Percentiles rank a stretch among this genome's conserved stretches.
Conservation (phyloP, 2,329 filamentous ascomycete genomes). For the Endoconidiophora laricicola region DNA sequence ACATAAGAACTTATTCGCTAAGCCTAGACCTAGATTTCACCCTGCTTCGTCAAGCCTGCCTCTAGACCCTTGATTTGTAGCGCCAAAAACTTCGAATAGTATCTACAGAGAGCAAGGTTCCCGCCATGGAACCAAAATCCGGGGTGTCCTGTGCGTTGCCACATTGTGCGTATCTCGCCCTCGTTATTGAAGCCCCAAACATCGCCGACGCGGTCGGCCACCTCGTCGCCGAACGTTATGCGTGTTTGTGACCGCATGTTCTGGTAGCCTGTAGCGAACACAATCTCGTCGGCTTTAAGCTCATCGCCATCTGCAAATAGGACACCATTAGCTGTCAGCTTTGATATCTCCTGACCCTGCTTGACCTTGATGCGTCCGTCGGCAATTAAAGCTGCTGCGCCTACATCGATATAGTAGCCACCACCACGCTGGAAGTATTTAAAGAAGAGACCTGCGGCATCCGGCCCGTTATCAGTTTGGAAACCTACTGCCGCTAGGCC, state of each 20-base stretch:
- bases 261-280: constrained; percentile 48
- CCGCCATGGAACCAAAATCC: constrained; percentile 52
- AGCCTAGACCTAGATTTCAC: constrained; percentile 15
- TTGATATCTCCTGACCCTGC: constrained; percentile 37
- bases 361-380: constrained; percentile 49
- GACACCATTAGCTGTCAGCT: constrained; percentile 30
- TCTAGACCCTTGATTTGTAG: constrained; percentile 34
- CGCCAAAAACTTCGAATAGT: constrained; percentile 38
- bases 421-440: constrained; percentile 52
- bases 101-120: constrained; percentile 44
- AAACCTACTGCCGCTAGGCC: constrained; percentile 42
- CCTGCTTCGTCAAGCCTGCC: constrained; percentile 22
- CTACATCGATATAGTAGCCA: constrained; percentile 56
- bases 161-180: constrained; percentile 39
- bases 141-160: constrained; percentile 42
- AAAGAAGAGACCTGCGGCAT: constrained; percentile 38
- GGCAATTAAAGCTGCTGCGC: constrained; percentile 42
- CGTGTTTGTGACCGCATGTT: constrained; percentile 50
- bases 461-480: constrained; percentile 39
- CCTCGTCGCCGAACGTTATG: constrained; percentile 42
- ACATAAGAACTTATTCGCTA: background rate
- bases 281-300: constrained; percentile 44
- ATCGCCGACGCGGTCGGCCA: constrained; percentile 40
- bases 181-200: constrained; percentile 46
- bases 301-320: constrained; percentile 36